Evolutionary conservation across 805 yeast species (phyloP).

Genomic region (Kurtzmaniella fragi): DNA sequence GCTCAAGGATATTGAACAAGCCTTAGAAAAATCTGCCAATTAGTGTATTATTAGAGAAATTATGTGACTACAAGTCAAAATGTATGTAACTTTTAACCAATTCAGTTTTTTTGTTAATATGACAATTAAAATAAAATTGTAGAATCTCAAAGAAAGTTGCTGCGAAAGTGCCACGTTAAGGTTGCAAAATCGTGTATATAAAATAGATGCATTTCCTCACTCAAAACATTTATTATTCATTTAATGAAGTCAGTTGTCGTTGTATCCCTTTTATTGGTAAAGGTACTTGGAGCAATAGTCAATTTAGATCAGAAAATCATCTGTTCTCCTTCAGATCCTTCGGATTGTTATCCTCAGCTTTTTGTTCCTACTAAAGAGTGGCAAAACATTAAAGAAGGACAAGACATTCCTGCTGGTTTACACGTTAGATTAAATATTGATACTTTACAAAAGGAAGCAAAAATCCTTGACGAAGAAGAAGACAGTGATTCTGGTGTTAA

Average conservation of each 20-base stretch:
- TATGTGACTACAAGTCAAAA: neutral
- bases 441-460: constrained; percentile 69
- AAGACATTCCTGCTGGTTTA: constrained; percentile 73
- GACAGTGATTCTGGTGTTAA: constrained; percentile 7
- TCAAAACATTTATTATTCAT: no score
- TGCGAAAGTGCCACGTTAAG: no score
- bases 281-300: constrained; percentile 1
- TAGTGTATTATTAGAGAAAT: neutral
- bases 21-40: constrained; percentile 38
- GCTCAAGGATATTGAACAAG: constrained; percentile 65
- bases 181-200: no score
- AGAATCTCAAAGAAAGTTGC: no score
- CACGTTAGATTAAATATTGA: constrained; percentile 72
- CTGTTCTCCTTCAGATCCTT: constrained; percentile 21
- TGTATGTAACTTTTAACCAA: no score
- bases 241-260: no score
- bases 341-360: constrained; percentile 56
- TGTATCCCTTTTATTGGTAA: no score
- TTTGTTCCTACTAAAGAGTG: constrained; percentile 67
- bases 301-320: constrained; percentile 9
- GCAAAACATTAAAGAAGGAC: constrained; percentile 67
- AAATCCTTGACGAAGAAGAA: constrained; percentile 32
- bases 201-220: no score
- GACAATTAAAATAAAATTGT: no score
- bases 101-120: no score